Evolutionary conservation across 305 asterid species (phyloP), one percentile per base, ranked within the genome.

Genomic region (Plantago coronopus): DNA sequence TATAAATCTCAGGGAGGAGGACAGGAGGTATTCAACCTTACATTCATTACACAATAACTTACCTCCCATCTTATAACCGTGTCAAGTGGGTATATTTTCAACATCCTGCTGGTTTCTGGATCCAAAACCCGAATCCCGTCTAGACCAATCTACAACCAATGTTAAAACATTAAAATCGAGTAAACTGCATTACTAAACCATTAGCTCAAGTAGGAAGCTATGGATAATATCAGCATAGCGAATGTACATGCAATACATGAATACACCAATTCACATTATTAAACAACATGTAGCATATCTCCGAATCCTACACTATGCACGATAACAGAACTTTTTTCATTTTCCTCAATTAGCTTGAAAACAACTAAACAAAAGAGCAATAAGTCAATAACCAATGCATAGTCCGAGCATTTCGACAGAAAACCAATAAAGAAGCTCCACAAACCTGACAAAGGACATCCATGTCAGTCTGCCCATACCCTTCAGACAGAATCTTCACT

Each of bases 361-460:
- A 19, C 31, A 54, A 43, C 61, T 43, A 58, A 38, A 54, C n/a
- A 5, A 22, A 66, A 34, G 55, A 59, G 31, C 23, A 34, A 61
- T 51, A 29, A 44, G 16, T 29, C 23, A 34, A 61, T 51, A 29
- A 44, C 17, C 37, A 51, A 47, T 48, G 56, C 59, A 55, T 27
- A 12, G 49, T 62, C 46, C 53, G 23, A 58, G n/a, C 5, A 10
- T 46, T 10, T 15, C 23, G 55, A 21, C 18, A n/a, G n/a, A n/a
- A n/a, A 48, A 14, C 4, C 23, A 9, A 17, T 22, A 66, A 48
- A 13, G 17, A 59, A 57, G 31, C 21, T 44, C 19, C 10, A 67
- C 74, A 46, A 65, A 89, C 97, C 97, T 87, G 94, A 70, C 95
- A 90, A 62, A 87, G 89, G 66, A 90, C 91, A 62, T 90, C 97